Evolutionary conservation across 2,329 filamentous ascomycete species (phyloP).

Genomic region (Fusarium sp.): DNA sequence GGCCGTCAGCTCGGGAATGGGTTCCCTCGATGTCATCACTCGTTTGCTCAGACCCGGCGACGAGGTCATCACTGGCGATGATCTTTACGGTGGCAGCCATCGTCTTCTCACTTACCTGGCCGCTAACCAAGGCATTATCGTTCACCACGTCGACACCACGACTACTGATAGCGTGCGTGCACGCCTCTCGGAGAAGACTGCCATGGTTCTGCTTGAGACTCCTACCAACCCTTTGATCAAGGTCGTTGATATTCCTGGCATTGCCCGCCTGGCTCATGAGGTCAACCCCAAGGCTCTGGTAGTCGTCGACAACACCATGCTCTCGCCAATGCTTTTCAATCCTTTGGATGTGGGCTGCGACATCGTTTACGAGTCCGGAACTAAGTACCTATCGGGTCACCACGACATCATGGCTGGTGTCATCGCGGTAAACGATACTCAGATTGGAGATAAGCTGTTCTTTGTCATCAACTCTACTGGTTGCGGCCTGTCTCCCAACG

Average conservation of each 20-base stretch:
- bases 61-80: conserved; percentile 96
- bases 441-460: conserved; percentile 88
- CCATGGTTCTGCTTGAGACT: conserved; percentile 95
- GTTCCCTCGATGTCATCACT: conserved; percentile 94
- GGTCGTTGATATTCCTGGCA: conserved; percentile 89
- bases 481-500: conserved; percentile 92
- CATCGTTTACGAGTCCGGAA: conserved; percentile 96
- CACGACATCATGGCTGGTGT: conserved; percentile 99
- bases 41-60: conserved; percentile 90
- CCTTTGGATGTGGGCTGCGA: conserved; percentile 95
- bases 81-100: conserved; percentile 96
- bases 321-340: conserved; percentile 93
- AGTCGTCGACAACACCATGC: conserved; percentile 98
- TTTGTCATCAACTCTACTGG: conserved; percentile 98
- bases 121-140: conserved; percentile 88
- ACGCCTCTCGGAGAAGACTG: conserved; percentile 81
- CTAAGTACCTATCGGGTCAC: conserved; percentile 97
- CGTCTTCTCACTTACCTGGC: conserved; percentile 92
- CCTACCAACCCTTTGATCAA: conserved; percentile 99
- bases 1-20: conserved; percentile 97
- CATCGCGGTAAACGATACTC: conserved; percentile 86
- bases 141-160: conserved; percentile 97
- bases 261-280: conserved; percentile 80
- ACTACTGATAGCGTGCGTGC: conserved; percentile 74
- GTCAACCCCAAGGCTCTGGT: conserved; percentile 84